Base-by-base conservation (phyloP, 169 alveolate genomes). In the Toxoplasma gondii region DNA sequence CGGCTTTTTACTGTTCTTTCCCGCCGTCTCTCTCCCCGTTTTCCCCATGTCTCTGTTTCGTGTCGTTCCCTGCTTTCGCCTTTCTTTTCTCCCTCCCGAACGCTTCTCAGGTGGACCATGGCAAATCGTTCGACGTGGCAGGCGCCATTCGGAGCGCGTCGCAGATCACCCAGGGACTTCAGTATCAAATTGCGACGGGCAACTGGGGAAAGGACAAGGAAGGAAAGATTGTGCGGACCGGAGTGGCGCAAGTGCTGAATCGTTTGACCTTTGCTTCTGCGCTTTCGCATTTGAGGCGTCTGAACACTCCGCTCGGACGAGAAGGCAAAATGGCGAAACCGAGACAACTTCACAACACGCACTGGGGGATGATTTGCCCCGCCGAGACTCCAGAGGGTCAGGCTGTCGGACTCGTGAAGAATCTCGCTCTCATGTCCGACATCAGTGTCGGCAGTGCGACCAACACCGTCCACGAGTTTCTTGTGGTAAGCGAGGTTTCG, bases 321-420 rank as follows among this genome's bases (percentile, higher is more conserved):
- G 98, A 99, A 93, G 99, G 99, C 24, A 99, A 99, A 97, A 96
- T 99, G 95, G 99, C 99, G 54, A 99, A 99, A 96, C 99, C 99
- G 4, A 96, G 99, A 70, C 99, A 99, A 95, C 98, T 99, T 31
- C 99, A 99, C 96, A 99, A 99, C 97, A 99, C 99, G 54, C 99
- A 99, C 94, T 99, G 99, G 99, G 99, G 99, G 34, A 98, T 99
- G 99, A 98, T 99, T 58, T 99, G 99, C 95, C 99, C 99, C 24
- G 99, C 99, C 19, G 99, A 99, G 96, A 99, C 99, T 38, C 99
- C 99, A 4, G 99, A 99, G 97, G 99, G 99, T 27, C 99, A 99
- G 95, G 99, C 99, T 0, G 99, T 99, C 94, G 99, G 99, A 5
- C 97, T 99, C 80, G 99, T 99, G 90, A 99, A 99, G 96, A 99